Evolutionary conservation across 192 early-diverging fungal genomes (phyloP).

Genomic region (Podila verticillata): DNA sequence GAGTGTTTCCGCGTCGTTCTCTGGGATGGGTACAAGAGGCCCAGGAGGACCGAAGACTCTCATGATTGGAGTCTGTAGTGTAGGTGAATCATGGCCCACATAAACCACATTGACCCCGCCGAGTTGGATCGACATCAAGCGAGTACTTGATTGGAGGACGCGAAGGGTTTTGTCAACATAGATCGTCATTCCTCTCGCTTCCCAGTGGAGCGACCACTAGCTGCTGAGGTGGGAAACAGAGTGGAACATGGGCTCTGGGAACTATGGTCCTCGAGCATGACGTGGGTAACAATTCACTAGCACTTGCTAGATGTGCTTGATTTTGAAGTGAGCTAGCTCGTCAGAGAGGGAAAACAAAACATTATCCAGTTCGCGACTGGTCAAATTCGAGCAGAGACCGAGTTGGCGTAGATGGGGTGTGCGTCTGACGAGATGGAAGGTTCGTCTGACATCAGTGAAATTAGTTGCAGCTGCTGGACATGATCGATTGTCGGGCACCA

Average conservation of each 20-base stretch:
- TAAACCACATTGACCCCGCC: neutral
- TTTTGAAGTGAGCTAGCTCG: neutral
- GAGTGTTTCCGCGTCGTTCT: neutral
- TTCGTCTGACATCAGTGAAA: neutral
- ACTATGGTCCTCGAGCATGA: too few relatives aligned
- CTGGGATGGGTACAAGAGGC: neutral
- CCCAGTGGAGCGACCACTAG: neutral
- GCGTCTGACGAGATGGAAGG: neutral
- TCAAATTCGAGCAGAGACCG: neutral
- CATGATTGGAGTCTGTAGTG: neutral
- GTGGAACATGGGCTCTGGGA: neutral
- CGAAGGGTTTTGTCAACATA: neutral
- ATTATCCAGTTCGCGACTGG: neutral
- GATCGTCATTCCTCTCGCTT: neutral
- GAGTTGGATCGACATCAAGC: neutral
- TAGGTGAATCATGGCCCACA: neutral
- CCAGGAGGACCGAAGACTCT: neutral
- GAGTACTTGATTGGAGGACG: neutral
- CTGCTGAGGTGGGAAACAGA: neutral
- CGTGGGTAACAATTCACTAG: too few relatives aligned
- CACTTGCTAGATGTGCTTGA: neutral
- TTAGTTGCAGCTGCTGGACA: neutral
- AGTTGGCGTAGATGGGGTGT: neutral
- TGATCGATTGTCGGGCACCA: neutral
- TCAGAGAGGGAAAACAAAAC: neutral